Conservation (phyloP, 2,329 filamentous ascomycete species). For the Verticillium longisporum region DNA sequence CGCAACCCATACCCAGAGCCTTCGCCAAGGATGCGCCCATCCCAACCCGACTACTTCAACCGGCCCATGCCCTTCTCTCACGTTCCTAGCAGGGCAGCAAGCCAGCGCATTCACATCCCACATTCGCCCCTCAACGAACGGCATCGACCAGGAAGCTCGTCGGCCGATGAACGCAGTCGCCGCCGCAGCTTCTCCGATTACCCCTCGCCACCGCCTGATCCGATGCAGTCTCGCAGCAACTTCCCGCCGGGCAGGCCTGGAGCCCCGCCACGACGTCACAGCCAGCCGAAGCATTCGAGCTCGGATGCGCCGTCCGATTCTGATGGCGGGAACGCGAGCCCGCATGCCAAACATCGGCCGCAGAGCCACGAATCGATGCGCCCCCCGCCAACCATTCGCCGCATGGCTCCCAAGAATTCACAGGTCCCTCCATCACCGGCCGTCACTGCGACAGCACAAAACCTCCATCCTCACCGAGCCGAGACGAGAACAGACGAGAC, state of each 20-base stretch:
- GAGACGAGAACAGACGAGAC: constrained; percentile 28
- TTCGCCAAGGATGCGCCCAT: constrained; percentile 19
- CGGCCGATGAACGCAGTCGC: constrained; percentile 32
- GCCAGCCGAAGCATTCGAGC: constrained; percentile 37
- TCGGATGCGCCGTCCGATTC: constrained; percentile 35
- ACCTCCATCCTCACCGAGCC: constrained; percentile 18
- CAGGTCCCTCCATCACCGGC: constrained; percentile 19
- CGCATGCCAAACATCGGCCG: constrained; percentile 14
- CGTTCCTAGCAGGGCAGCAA: constrained; percentile 27
- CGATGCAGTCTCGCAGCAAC: constrained; percentile 18
- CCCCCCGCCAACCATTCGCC: constrained; percentile 23
- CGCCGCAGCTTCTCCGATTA: constrained; percentile 47
- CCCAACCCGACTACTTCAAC: constrained; percentile 22
- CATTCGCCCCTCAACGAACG: constrained; percentile 24
- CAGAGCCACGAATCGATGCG: constrained; percentile 18
- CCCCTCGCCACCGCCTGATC: constrained; percentile 27
- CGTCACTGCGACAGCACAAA: constrained; percentile 9
- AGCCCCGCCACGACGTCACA: constrained; percentile 34
- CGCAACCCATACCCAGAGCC: constrained; percentile 21
- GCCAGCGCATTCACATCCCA: constrained; percentile 18
- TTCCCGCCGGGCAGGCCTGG: constrained; percentile 26
- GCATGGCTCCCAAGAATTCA: constrained; percentile 20
- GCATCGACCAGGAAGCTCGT: constrained; percentile 27
- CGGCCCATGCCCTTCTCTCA: constrained; percentile 32
- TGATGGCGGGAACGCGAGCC: constrained; percentile 13